Conservation (phyloP, 2,329 filamentous ascomycete genomes). For the Colletotrichum somersetense region DNA sequence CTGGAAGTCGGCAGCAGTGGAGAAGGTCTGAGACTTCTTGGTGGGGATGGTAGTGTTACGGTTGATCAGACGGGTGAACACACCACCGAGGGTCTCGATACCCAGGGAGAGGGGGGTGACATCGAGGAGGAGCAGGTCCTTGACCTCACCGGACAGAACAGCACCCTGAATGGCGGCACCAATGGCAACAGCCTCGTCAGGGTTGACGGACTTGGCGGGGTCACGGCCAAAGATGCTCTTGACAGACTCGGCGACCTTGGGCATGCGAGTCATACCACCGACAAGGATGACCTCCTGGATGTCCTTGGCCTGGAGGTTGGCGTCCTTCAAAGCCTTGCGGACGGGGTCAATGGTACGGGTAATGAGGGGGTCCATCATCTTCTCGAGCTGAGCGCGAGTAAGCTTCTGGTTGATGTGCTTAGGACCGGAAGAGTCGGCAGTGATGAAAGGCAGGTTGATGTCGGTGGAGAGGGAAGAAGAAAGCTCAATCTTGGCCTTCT, state of each 20-base stretch:
- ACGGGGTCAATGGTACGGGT: conserved; percentile 89
- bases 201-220: conserved; percentile 97
- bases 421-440: conserved; percentile 92
- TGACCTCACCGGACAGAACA: conserved; percentile 95
- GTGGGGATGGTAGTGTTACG: conserved; percentile 99
- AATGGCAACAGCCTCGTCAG: conserved; percentile 97
- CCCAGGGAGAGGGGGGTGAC: conserved; percentile 96
- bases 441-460: conserved; percentile 99
- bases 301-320: conserved; percentile 88
- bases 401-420: conserved; percentile 99
- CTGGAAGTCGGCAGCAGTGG: conserved; percentile 97
- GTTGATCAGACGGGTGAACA: conserved; percentile 98
- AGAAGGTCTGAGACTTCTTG: conserved; percentile 99
- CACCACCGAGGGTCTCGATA: conserved; percentile 98
- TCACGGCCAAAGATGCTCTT: conserved; percentile 98
- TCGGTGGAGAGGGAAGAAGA: conserved; percentile 96
- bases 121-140: conserved; percentile 93
- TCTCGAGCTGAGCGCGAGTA: conserved; percentile 91
- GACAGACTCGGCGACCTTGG: conserved; percentile 95
- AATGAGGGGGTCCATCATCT: conserved; percentile 91
- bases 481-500: conserved; percentile 99
- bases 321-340: conserved; percentile 97
- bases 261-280: conserved; percentile 99
- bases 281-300: conserved; percentile 98
- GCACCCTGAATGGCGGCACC: conserved; percentile 98